Base-by-base conservation (phyloP, 306 rosid species). In the Trifolium pratense region DNA sequence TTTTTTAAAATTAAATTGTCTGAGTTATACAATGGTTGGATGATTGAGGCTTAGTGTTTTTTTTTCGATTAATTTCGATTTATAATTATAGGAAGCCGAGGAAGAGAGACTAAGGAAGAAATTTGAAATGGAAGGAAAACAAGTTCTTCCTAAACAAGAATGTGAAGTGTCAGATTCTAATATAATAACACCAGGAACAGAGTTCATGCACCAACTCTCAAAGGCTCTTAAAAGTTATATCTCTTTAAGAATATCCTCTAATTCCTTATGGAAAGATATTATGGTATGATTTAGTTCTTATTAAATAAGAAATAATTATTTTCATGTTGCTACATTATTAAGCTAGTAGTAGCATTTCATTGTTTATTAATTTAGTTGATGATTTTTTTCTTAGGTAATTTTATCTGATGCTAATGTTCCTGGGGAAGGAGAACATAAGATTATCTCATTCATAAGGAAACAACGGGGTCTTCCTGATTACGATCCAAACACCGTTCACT, bases 361-460 rank as follows among this genome's bases (percentile, higher is more conserved):
- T 40, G 3, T 39, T 34, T 36, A 59, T 51, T 36, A 59, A 40
- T 71, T 73, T 34, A 58, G 51, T 48, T 48, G 15, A 49, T 67
- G 36, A 0, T 29, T 66, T 73, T 36, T 15, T 14, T 20, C 31
- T 59, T 16, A 87, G 91, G 87, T 87, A 0, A 84, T 87, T 63
- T 73, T 87, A 0, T 87, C 89, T 20, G 91, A 87, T 77, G 76
- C 91, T 13, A 88, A 80, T 80, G 89, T 82, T 75, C 89, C 92
- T 9, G 96, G 92, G 0, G 96, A 86, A 80, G 96, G 92, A 3
- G 96, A 87, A 37, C 96, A 87, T 37, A 90, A 90, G 51, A 73
- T 90, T 1, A 82, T 86, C 69, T 59, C 84, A 1, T 87, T 71
- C 63, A 75, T 90, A 5, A 75, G 90, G 0, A 39, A 29, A 11